Percentiles rank a stretch among this genome's conserved stretches.
These are phyloP conservation scores for Aspergillus sp. DNA, from an alignment of 2,329 filamentous ascomycete genomes.

Conservation along the genomic window DNA sequence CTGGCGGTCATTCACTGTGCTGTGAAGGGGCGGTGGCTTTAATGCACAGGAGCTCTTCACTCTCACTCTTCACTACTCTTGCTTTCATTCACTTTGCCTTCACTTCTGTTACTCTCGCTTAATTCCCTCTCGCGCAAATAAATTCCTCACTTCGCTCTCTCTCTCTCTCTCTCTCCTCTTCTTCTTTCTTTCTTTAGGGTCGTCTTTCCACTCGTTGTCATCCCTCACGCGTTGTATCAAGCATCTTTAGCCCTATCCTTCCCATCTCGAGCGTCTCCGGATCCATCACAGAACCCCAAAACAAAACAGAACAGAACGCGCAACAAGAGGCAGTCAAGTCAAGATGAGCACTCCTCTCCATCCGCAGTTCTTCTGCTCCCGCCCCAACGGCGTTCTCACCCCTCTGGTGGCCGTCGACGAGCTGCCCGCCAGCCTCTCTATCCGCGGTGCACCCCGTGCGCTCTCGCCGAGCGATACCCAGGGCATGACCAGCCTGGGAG, in stretches of 20 bases:
- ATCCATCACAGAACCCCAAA: too few species aligned
- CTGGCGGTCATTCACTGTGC: too few species aligned
- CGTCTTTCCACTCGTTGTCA: slow-evolving; percentile 3
- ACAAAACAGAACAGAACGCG: too few species aligned
- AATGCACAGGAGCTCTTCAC: too few species aligned
- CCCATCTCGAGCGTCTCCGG: too few species aligned
- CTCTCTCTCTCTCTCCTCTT: slow-evolving; percentile 6
- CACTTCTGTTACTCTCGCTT: background rate
- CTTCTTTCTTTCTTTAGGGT: slow-evolving; percentile 6
- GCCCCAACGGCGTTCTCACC: slow-evolving; percentile 31
- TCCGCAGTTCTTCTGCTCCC: slow-evolving; percentile 35
- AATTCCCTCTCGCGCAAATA: slow-evolving; percentile 1
- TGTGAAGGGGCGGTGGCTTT: too few species aligned
- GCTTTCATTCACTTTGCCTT: background rate
- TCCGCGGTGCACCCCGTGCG: slow-evolving; percentile 29
- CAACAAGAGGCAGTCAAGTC: too few species aligned
- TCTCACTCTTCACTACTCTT: too few species aligned
- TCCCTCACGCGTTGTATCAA: slow-evolving; percentile 1
- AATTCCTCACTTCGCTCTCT: slow-evolving; percentile 4
- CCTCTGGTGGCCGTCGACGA: slow-evolving; percentile 40
- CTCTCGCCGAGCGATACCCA: slow-evolving; percentile 29
- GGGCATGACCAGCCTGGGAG: slow-evolving; percentile 36
- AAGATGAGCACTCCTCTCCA: slow-evolving; percentile 19
- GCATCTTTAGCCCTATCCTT: slow-evolving; percentile 1
- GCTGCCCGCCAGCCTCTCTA: slow-evolving; percentile 27